A percentile compares a stretch with the other conserved stretches of the same genome.
phyloP scores from a whole-genome alignment of 805 yeast genomes.

The Lachancea sp. region DNA sequence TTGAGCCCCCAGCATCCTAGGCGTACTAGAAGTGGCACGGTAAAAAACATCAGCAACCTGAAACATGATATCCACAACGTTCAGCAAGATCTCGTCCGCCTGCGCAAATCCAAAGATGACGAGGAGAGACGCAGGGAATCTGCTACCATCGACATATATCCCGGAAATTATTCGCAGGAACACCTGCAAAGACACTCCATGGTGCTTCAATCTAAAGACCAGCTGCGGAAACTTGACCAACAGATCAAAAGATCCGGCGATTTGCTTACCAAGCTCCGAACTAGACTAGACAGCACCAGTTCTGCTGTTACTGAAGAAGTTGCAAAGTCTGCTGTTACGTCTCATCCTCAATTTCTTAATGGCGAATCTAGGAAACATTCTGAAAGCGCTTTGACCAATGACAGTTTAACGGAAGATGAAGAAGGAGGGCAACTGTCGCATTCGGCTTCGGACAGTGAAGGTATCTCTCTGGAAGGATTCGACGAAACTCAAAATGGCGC shows the following conservation, averaged over 20 bases:
- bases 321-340: neutral
- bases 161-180: constrained; percentile 33
- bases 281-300: constrained; percentile 18
- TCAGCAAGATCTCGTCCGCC: constrained; percentile 19
- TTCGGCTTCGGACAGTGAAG: constrained; percentile 3
- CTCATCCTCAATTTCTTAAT: neutral
- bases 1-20: constrained; percentile 25
- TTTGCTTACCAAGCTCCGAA: constrained; percentile 21
- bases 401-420: neutral
- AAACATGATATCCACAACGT: constrained; percentile 22
- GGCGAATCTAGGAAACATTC: neutral
- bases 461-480: constrained; percentile 1
- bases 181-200: constrained; percentile 33
- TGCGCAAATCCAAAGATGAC: constrained; percentile 23
- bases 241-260: constrained; percentile 26
- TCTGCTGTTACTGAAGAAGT: constrained; percentile 1
- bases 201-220: constrained; percentile 30
- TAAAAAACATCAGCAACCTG: constrained; percentile 17
- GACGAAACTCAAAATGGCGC: constrained; percentile 23
- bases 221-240: constrained; percentile 29
- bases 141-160: constrained; percentile 27
- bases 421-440: constrained; percentile 1
- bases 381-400: constrained; percentile 2
- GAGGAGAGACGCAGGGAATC: constrained; percentile 24
- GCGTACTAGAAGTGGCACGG: constrained; percentile 21